A percentile compares a stretch with the other conserved stretches of the same genome.
Conservation (phyloP, 306 rosid species). For the Ziziphus jujuba region DNA sequence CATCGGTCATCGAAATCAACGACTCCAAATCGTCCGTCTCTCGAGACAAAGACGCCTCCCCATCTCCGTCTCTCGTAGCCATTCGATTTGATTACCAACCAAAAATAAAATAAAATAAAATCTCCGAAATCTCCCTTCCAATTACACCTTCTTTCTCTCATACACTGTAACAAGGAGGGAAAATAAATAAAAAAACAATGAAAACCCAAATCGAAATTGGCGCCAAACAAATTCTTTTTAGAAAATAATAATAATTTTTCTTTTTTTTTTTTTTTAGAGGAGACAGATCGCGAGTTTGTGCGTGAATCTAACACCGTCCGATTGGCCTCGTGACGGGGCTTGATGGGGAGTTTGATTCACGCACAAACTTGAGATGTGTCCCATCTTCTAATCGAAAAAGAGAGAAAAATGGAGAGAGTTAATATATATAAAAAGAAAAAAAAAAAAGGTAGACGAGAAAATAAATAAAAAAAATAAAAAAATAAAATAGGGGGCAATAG, state of each 20-base stretch:
- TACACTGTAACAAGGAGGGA: not conserved
- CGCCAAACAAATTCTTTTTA: conserved; percentile 20
- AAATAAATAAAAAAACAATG: not conserved
- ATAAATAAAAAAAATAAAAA: not conserved
- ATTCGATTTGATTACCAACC: conserved; percentile 8
- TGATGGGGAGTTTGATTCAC: conserved; percentile 25
- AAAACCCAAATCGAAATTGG: conserved; percentile 6
- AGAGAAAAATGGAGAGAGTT: not conserved
- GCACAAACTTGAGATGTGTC: conserved; percentile 32
- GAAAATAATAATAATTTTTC: not conserved
- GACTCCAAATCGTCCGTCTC: conserved; percentile 42
- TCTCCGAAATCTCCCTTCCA: not conserved
- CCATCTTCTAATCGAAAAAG: not conserved
- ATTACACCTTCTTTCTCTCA: not conserved
- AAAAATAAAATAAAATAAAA: no score
- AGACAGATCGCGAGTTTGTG: conserved; percentile 38
- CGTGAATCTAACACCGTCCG: conserved; percentile 39
- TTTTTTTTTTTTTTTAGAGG: not conserved
- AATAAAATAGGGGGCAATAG: not conserved
- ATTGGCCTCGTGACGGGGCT: not conserved
- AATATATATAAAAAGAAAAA: no score
- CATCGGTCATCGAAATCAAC: conserved; percentile 39
- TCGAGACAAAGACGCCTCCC: conserved; percentile 29
- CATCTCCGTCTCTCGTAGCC: conserved; percentile 13
- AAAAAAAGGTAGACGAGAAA: not conserved